phyloP scores from a whole-genome alignment of 108 stramenopile genomes.

The Skeletonema grethae region DNA sequence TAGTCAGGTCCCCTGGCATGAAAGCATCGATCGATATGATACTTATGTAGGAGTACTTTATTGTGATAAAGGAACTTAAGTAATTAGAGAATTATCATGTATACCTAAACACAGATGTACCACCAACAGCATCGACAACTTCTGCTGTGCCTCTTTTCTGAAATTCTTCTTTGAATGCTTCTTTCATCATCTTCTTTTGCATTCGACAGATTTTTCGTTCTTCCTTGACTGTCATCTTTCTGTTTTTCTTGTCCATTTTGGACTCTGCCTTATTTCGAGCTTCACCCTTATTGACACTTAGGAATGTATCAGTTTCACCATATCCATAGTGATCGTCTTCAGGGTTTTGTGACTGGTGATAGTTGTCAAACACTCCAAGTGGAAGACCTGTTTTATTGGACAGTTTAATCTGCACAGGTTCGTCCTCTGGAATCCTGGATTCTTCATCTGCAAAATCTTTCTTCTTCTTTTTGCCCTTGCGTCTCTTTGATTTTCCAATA shows the following conservation, averaged over 20 bases:
- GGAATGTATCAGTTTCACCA: conserved; percentile 56
- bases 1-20: no score
- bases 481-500: conserved; percentile 57
- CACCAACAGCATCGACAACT: conserved; percentile 66
- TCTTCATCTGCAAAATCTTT: conserved; percentile 38
- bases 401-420: conserved; percentile 60
- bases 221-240: conserved; percentile 85
- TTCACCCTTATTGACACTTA: conserved; percentile 87
- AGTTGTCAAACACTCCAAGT: conserved; percentile 67
- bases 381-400: conserved; percentile 93
- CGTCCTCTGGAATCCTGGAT: conserved; percentile 47
- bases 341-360: conserved; percentile 15
- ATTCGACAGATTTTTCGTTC: conserved; percentile 85
- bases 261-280: conserved; percentile 80
- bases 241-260: conserved; percentile 78
- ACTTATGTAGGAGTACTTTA: no score
- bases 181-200: conserved; percentile 92
- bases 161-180: conserved; percentile 86
- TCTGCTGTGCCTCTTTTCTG: conserved; percentile 53
- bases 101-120: conserved; percentile 80
- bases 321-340: conserved; percentile 39
- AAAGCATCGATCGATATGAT: no score
- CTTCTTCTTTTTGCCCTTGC: conserved; percentile 52
- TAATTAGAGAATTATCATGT: conserved; percentile 26
- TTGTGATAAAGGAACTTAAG: no score